Evolutionary conservation across 495 filamentous ascomycete species (phyloP).

Genomic region (Talaromyces wortmannii): DNA sequence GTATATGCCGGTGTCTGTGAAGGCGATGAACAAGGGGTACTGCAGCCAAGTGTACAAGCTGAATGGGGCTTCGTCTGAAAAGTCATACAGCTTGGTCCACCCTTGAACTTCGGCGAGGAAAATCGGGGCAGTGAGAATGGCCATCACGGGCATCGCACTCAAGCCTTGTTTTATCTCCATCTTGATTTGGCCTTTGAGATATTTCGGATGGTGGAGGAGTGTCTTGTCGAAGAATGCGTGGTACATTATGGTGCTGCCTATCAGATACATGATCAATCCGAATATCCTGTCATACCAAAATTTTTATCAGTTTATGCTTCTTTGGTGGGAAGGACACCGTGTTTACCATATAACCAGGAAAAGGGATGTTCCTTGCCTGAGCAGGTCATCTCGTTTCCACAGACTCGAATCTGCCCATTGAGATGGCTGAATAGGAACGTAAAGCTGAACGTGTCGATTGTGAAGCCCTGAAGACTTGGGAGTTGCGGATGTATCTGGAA

Average conservation of each 20-base stretch:
- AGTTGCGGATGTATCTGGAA: slow-evolving; percentile 41
- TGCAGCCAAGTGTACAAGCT: slow-evolving; percentile 59
- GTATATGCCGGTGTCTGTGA: slow-evolving; percentile 74
- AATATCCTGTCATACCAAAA: slow-evolving; percentile 48
- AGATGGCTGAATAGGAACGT: slow-evolving; percentile 52
- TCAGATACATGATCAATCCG: slow-evolving; percentile 60
- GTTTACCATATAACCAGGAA: slow-evolving; percentile 66
- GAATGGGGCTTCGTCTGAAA: slow-evolving; percentile 32
- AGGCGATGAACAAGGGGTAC: slow-evolving; percentile 67
- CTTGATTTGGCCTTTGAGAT: slow-evolving; percentile 69
- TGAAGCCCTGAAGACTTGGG: slow-evolving; percentile 12
- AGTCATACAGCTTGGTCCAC: slow-evolving; percentile 62
- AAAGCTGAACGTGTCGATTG: slow-evolving; percentile 40
- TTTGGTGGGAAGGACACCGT: background rate
- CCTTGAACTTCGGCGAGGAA: slow-evolving; percentile 64
- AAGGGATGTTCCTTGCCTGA: slow-evolving; percentile 56
- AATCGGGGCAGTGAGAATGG: slow-evolving; percentile 55
- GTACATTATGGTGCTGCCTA: slow-evolving; percentile 65
- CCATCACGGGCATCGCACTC: slow-evolving; percentile 57
- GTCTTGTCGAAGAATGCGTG: slow-evolving; percentile 69
- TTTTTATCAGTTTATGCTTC: background rate
- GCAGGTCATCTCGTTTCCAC: slow-evolving; percentile 60
- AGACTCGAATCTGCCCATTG: slow-evolving; percentile 60
- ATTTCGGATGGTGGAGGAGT: slow-evolving; percentile 67
- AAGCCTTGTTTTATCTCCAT: slow-evolving; percentile 61